Percentiles rank a stretch among this genome's conserved stretches.
Conservation (phyloP, 495 filamentous ascomycete genomes). For the Daldinia childiae region DNA sequence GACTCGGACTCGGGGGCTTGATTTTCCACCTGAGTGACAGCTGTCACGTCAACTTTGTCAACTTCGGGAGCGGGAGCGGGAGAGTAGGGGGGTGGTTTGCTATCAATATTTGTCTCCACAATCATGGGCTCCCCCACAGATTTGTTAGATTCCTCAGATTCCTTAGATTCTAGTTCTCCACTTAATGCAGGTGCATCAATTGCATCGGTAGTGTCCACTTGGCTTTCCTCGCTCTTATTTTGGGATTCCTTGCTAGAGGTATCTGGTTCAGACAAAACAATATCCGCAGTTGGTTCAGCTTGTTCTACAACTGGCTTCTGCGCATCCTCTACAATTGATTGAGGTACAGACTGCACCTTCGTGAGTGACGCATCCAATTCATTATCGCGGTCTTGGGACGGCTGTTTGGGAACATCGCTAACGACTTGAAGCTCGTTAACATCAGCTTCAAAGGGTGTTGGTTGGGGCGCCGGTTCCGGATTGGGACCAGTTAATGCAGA, state of each 20-base stretch:
- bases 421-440: constrained; percentile 11
- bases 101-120: constrained; percentile 21
- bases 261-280: constrained; percentile 10
- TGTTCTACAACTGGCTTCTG: constrained; percentile 19
- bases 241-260: constrained; percentile 33
- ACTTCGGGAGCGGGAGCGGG: background rate
- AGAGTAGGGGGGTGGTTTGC: constrained; percentile 14
- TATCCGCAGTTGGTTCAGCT: constrained; percentile 9
- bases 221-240: constrained; percentile 25
- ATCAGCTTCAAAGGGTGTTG: constrained; percentile 5
- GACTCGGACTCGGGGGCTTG: constrained; percentile 22
- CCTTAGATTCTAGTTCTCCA: constrained; percentile 18
- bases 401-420: constrained; percentile 12
- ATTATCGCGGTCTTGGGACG: constrained; percentile 1
- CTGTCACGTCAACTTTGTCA: constrained; percentile 13
- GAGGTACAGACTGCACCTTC: constrained; percentile 25
- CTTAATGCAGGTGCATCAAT: constrained; percentile 11
- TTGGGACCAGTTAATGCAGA: background rate
- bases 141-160: constrained; percentile 24
- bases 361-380: constrained; percentile 20
- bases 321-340: constrained; percentile 6
- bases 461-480: constrained; percentile 5
- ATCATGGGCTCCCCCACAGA: constrained; percentile 15
- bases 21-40: constrained; percentile 11
- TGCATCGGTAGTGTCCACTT: background rate